Conservation (phyloP, 2,329 filamentous ascomycete species). For the Ceratocystis colombiana region DNA sequence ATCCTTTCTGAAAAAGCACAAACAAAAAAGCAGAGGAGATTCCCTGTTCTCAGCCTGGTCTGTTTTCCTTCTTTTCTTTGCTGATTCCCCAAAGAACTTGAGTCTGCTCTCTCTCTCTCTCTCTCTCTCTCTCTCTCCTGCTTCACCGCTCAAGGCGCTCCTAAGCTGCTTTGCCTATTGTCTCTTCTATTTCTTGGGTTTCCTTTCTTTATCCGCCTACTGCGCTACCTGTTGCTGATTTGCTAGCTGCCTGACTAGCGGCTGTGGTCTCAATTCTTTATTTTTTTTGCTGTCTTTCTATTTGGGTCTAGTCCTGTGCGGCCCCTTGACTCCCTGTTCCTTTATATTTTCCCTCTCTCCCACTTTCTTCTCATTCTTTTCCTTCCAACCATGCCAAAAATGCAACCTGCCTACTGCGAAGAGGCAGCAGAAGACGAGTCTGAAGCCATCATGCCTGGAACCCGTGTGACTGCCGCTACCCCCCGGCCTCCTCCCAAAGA, state of each 20-base stretch:
- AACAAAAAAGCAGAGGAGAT: background rate
- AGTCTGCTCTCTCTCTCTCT: background rate
- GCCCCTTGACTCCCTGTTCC: background rate
- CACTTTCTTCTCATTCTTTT: background rate
- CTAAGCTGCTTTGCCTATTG: conserved; percentile 12
- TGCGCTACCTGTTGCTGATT: conserved; percentile 2
- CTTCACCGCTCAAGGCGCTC: conserved; percentile 21
- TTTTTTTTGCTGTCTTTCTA: conserved; percentile 21
- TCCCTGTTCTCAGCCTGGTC: background rate
- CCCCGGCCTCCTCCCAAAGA: conserved; percentile 21
- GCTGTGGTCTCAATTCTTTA: conserved; percentile 15
- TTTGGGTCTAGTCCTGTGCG: conserved; percentile 5
- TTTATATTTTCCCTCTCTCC: background rate
- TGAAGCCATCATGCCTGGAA: conserved; percentile 21
- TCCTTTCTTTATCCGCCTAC: conserved; percentile 15
- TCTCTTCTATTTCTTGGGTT: conserved; percentile 7
- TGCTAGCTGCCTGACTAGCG: background rate
- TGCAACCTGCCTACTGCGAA: conserved; percentile 25
- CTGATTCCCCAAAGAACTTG: background rate
- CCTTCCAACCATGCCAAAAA: conserved; percentile 20
- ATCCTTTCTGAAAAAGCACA: conserved; percentile 6
- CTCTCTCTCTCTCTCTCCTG: background rate
- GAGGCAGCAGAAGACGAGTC: conserved; percentile 25
- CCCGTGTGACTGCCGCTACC: conserved; percentile 25
- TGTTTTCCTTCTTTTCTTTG: conserved; percentile 3